Percentiles rank a stretch among this genome's conserved stretches.
Evolutionary conservation across 805 yeast species (phyloP).

Genomic region (Yarrowia sp.): DNA sequence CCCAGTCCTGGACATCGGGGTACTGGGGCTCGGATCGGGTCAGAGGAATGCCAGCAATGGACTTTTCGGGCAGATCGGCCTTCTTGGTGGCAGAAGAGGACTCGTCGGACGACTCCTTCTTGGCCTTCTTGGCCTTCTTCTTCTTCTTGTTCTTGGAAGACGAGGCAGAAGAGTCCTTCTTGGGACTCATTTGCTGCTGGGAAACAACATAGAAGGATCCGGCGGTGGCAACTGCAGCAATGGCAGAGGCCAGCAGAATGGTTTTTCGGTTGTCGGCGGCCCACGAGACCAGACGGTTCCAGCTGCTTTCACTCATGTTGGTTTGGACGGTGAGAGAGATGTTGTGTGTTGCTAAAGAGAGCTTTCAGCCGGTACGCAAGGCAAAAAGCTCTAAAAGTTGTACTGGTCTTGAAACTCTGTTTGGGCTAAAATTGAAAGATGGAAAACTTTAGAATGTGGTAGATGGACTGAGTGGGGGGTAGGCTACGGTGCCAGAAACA

Average conservation of each 20-base stretch:
- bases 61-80: slow-evolving; percentile 40
- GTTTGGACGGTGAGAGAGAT: neutral
- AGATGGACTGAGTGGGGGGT: neutral
- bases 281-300: slow-evolving; percentile 37
- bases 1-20: slow-evolving; percentile 48
- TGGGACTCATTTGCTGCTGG: slow-evolving; percentile 60
- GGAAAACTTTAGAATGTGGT: slow-evolving; percentile 27
- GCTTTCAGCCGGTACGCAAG: neutral
- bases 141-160: slow-evolving; percentile 57
- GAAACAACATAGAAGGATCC: slow-evolving; percentile 41
- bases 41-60: slow-evolving; percentile 41
- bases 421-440: slow-evolving; percentile 11
- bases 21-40: slow-evolving; percentile 47
- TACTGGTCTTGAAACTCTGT: slow-evolving; percentile 22
- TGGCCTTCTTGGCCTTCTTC: slow-evolving; percentile 46
- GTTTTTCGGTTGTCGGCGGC: slow-evolving; percentile 38
- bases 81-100: slow-evolving; percentile 20
- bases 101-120: slow-evolving; percentile 32
- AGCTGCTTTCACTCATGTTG: slow-evolving; percentile 35
- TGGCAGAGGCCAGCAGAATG: slow-evolving; percentile 13
- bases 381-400: slow-evolving; percentile 14
- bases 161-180: slow-evolving; percentile 45
- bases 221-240: slow-evolving; percentile 38
- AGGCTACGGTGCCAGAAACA: no score
- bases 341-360: neutral